Conservation (phyloP, 805 yeast species). For the Lipomyces orientalis region DNA sequence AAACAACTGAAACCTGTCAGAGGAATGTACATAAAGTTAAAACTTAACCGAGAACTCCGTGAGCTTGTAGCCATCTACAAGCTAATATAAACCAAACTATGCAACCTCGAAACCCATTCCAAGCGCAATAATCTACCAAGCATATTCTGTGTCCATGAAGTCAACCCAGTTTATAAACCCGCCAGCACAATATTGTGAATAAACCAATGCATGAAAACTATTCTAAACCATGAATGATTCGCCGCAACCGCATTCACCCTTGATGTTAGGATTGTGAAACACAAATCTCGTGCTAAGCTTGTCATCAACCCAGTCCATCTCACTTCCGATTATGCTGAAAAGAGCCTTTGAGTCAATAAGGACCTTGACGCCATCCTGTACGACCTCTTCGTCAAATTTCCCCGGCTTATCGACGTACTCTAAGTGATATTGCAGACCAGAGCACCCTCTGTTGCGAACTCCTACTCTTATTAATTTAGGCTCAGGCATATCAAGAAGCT, state of each 20-base stretch:
- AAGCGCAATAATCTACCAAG: not conserved
- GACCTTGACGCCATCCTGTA: slow-evolving; percentile 90
- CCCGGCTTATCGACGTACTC: slow-evolving; percentile 90
- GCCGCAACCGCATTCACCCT: slow-evolving; percentile 99
- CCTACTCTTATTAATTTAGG: slow-evolving; percentile 92
- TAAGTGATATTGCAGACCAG: slow-evolving; percentile 88
- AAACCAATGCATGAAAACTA: not conserved
- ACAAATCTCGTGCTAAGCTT: slow-evolving; percentile 87
- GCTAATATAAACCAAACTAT: not conserved
- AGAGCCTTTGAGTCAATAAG: slow-evolving; percentile 94
- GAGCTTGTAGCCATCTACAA: not conserved
- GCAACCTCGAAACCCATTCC: not conserved
- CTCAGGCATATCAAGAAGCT: slow-evolving; percentile 74
- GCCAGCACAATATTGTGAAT: not conserved
- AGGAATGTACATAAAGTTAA: not conserved
- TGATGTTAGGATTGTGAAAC: slow-evolving; percentile 93
- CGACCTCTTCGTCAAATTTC: slow-evolving; percentile 92
- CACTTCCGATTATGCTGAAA: slow-evolving; percentile 93
- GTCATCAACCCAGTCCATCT: slow-evolving; percentile 98
- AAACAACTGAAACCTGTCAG: not conserved
- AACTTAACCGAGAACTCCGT: not conserved
- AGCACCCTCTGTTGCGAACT: slow-evolving; percentile 95
- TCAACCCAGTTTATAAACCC: not conserved
- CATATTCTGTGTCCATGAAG: not conserved
- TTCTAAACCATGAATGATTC: slow-evolving; percentile 92